Evolutionary conservation across 805 yeast species (phyloP).

Genomic region (Komagataella pastoris): DNA sequence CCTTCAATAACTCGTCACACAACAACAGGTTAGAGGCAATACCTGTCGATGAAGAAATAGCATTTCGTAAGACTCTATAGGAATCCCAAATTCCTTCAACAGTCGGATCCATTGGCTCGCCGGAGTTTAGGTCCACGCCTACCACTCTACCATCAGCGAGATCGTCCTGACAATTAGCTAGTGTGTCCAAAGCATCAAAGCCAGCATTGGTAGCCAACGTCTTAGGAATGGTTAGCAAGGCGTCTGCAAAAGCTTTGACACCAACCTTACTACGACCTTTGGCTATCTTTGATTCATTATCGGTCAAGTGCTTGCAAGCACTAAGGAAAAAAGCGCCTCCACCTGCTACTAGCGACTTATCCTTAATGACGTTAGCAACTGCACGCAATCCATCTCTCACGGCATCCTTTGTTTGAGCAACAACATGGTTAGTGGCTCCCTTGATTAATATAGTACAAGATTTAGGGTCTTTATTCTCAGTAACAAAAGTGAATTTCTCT

Average conservation of each 20-base stretch:
- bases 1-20: constrained; percentile 93
- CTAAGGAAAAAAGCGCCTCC: constrained; percentile 93
- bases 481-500: constrained; percentile 93
- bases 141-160: constrained; percentile 68
- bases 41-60: constrained; percentile 83
- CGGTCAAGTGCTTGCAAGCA: constrained; percentile 53
- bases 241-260: constrained; percentile 86
- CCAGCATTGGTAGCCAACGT: constrained; percentile 89
- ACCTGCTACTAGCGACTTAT: constrained; percentile 81
- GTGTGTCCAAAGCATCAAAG: constrained; percentile 79
- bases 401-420: constrained; percentile 92
- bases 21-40: constrained; percentile 84
- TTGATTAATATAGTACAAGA: constrained; percentile 85
- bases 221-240: constrained; percentile 83
- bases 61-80: constrained; percentile 86
- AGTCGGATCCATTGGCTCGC: constrained; percentile 93
- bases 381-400: constrained; percentile 95
- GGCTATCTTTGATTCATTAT: constrained; percentile 37
- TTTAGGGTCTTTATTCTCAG: constrained; percentile 81
- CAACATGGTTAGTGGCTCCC: constrained; percentile 83
- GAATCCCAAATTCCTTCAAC: constrained; percentile 96
- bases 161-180: constrained; percentile 84
- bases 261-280: constrained; percentile 88
- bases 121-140: constrained; percentile 82
- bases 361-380: constrained; percentile 82